phyloP scores from a whole-genome alignment of 108 stramenopile genomes.

The Seminavis robusta region DNA sequence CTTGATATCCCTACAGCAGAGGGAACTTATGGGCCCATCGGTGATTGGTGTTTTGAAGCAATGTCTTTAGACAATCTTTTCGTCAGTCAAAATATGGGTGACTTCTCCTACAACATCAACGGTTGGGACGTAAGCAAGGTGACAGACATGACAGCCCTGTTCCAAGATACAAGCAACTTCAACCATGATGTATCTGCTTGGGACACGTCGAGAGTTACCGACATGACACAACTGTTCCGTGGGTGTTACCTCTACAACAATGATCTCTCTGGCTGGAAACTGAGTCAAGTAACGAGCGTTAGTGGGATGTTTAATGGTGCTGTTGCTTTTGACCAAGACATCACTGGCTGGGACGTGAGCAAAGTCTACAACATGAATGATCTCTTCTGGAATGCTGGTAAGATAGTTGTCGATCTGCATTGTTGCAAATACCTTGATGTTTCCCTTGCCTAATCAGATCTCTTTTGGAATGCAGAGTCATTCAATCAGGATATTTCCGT shows the following conservation, averaged over 20 bases:
- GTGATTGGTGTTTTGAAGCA: neutral
- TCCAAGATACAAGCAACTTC: conserved; percentile 19
- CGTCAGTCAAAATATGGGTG: conserved; percentile 19
- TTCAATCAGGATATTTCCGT: conserved; percentile 22
- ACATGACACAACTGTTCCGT: conserved; percentile 28
- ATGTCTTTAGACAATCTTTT: neutral
- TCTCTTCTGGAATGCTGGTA: conserved; percentile 6
- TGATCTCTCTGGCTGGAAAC: no score
- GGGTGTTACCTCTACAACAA: conserved; percentile 8
- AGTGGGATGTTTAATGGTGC: no score
- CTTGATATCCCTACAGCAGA: no score
- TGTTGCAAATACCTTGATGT: no score
- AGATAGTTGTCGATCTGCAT: no score
- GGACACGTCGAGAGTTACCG: conserved; percentile 25
- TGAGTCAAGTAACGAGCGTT: no score
- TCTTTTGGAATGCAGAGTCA: conserved; percentile 1
- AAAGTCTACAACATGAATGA: conserved; percentile 5
- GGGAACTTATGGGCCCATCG: neutral
- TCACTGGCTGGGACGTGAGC: neutral
- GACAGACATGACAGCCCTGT: conserved; percentile 28
- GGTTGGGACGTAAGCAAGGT: conserved; percentile 23
- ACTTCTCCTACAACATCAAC: conserved; percentile 24
- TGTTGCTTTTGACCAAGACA: no score
- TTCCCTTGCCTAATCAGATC: no score
- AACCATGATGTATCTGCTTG: conserved; percentile 26